Evolutionary conservation across 2,329 filamentous ascomycete species (phyloP), one percentile per base, ranked within the genome.

Genomic region (Hypoxylon sp.): DNA sequence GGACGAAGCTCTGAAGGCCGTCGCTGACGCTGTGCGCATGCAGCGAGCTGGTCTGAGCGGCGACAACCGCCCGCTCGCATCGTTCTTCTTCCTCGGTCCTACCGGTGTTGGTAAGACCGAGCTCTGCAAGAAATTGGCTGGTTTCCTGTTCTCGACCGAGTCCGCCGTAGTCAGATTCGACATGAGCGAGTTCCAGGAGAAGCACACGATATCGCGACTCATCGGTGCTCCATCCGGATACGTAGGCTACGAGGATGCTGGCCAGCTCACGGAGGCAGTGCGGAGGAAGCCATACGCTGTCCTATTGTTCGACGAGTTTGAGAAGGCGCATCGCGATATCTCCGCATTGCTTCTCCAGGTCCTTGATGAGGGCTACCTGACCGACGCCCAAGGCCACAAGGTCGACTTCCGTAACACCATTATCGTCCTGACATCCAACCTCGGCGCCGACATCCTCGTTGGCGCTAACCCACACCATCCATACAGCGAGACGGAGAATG

Each of bases 61-160:
- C 35, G 94, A 98, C 75, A 97, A 98, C 79, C 87, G 94, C 0
- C 96, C 96, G 0, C 86, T 97, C 5, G 96, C 95, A 0, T 97
- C 92, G 0, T 98, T 98, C 84, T 98, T 98, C 91, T 98, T 98
- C 87, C 87, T 98, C 3, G 96, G 96, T 0, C 96, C 96, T 4
- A 98, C 96, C 0, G 96, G 96, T 77, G 95, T 98, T 17, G 96
- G 96, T 63, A 99, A 98, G 84, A 99, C 96, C 2, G 94, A 98
- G 78, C 88, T 98, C 0, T 97, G 94, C 86, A 98, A 98, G 85
- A 95, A 97, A 79, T 91, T 99, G 74, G 96, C 96, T 1, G 88
- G 87, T 64, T 98, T 98, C 83, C 85, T 99, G 39, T 99, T 98
- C 82, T 96, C 92, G 0, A 97, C 94, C 1, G 93, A 97, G 75